Evolutionary conservation across 305 asterid species (phyloP), one percentile per base, ranked within the genome.

Genomic region (Fraxinus greggii): DNA sequence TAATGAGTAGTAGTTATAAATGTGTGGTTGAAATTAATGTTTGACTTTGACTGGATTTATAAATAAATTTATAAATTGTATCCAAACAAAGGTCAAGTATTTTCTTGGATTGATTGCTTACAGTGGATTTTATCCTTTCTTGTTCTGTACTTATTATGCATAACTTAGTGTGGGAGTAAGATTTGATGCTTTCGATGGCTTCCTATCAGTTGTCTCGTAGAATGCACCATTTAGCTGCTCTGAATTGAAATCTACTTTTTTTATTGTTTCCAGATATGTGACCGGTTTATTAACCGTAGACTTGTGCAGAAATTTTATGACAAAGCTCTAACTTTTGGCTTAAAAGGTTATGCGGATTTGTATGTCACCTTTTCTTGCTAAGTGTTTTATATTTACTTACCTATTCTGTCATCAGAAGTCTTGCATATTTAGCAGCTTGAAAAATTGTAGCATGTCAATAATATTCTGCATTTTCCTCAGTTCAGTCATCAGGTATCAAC

Each of bases 251-350:
- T 40, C 73, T 77, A 42, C 24, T 78, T 35, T 9, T 19, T 36
- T 81, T 80, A 61, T 13, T 38, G 45, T 83, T 84, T 86, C 81
- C 89, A 93, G 98, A 86, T 93, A 72, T 87, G 98, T 83, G 97
- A 93, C 88, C 91, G 98, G 88, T 92, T 88, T 84, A 91, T 95
- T 86, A 87, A 82, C 82, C 97, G 98, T 75, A 80, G 88, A 82
- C 87, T 88, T 85, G 86, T 89, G 75, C 98, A 95, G 83, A 89
- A 88, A 81, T 76, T 90, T 69, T 95, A 95, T 86, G 90, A 90
- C 88, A 90, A 90, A 89, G 94, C 92, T 80, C 87, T 93, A 61
- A 61, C 98, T 26, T 74, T 87, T 72, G 98, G 98, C 87, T 85
- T 95, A 84, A 92, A 84, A 88, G 92, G 87, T 70, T 95, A 91